Evolutionary conservation across 441 rosid genomes (phyloP).

Genomic region (Gossypium laxum): DNA sequence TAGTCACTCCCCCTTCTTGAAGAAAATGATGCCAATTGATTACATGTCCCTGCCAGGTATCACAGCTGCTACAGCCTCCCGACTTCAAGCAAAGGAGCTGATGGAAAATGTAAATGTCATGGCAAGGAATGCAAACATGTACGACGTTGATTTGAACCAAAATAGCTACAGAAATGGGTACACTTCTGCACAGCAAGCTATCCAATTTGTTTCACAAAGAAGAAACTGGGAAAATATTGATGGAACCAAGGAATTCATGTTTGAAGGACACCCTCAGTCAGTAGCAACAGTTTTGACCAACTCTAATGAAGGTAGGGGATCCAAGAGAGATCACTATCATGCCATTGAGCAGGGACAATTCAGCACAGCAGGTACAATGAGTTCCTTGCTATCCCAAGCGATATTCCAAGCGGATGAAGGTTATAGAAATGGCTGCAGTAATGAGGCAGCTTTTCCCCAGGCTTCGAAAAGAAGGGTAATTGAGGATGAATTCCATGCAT

Average conservation of each 20-base stretch:
- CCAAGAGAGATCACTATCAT: conserved; percentile 37
- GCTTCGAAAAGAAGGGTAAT: conserved; percentile 41
- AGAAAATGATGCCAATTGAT: conserved; percentile 17
- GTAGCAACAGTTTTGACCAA: conserved; percentile 21
- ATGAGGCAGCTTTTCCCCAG: conserved; percentile 19
- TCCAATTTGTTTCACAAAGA: conserved; percentile 25
- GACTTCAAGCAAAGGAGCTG: conserved; percentile 24
- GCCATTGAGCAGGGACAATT: conserved; percentile 29
- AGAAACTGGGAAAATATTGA: conserved; percentile 20
- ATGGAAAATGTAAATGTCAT: conserved; percentile 21
- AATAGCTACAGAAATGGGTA: conserved; percentile 19
- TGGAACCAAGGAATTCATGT: conserved; percentile 23
- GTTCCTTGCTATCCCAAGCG: conserved; percentile 30
- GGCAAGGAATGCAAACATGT: conserved; percentile 22
- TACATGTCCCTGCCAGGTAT: conserved; percentile 18
- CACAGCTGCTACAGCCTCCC: conserved; percentile 18
- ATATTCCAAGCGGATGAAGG: conserved; percentile 24
- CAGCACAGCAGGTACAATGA: conserved; percentile 18
- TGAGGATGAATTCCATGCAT: conserved; percentile 27
- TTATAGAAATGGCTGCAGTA: conserved; percentile 20
- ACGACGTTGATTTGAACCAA: conserved; percentile 26
- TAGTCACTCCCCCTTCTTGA: conserved; percentile 16
- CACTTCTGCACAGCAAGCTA: conserved; percentile 25
- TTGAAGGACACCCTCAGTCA: conserved; percentile 27
- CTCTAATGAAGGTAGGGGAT: conserved; percentile 32